phyloP scores from a whole-genome alignment of 1,139 yeast genomes.

The Blastobotrys persicus region DNA sequence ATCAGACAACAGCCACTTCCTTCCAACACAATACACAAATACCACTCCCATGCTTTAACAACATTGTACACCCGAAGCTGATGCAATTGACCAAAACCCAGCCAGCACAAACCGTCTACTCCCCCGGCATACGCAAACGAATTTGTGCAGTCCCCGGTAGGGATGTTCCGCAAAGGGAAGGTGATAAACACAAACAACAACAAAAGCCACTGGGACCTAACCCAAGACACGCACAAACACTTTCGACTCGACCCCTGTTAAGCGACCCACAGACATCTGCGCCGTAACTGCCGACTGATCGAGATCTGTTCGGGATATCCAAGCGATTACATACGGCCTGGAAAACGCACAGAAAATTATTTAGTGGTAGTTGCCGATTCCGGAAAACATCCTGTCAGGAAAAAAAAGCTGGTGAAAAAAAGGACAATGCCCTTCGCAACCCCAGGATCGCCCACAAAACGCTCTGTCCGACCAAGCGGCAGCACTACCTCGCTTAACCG shows the following conservation, averaged over 20 bases:
- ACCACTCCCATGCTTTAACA: too few relatives aligned
- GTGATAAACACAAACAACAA: neutral
- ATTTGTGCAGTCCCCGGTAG: too few relatives aligned
- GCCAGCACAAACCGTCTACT: too few relatives aligned
- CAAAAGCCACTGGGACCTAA: neutral
- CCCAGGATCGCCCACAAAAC: constrained; percentile 17
- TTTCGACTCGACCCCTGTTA: neutral
- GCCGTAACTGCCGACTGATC: too few relatives aligned
- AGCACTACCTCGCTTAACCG: constrained; percentile 18
- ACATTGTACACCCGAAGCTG: too few relatives aligned
- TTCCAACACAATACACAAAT: too few relatives aligned
- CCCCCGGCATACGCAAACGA: too few relatives aligned
- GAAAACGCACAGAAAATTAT: too few relatives aligned
- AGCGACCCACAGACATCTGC: neutral
- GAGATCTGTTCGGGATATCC: too few relatives aligned
- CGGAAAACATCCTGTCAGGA: neutral
- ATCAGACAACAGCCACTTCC: too few relatives aligned
- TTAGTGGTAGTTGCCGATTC: neutral
- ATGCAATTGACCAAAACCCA: too few relatives aligned
- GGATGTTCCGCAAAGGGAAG: neutral
- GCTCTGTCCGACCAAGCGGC: constrained; percentile 12
- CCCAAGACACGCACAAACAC: neutral
- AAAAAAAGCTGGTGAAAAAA: constrained; percentile 3
- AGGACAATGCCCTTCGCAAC: constrained; percentile 11
- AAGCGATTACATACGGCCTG: too few relatives aligned